These are phyloP conservation scores for Candida chauliodis DNA, from an alignment of 805 yeast species.

Conservation along the genomic window DNA sequence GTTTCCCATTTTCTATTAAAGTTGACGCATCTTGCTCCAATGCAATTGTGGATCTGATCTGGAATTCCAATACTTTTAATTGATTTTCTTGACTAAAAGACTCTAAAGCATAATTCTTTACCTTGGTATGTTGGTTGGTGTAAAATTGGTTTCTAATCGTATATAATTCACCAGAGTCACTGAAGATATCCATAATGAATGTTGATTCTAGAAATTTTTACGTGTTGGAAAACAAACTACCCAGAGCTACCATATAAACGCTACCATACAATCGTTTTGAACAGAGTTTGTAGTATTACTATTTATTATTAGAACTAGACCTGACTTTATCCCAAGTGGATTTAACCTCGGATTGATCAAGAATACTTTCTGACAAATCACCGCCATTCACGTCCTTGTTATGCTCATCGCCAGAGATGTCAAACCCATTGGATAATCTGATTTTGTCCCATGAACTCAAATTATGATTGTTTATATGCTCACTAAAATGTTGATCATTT, in stretches of 20 bases:
- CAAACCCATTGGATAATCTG: conserved; percentile 30
- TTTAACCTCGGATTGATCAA: background rate
- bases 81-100: conserved; percentile 37
- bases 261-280: background rate
- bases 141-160: conserved; percentile 57
- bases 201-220: too few species aligned
- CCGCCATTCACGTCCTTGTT: conserved; percentile 2
- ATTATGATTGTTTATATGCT: conserved; percentile 1
- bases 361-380: background rate
- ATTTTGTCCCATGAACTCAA: conserved; percentile 33
- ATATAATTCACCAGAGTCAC: conserved; percentile 50
- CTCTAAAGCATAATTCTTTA: conserved; percentile 32
- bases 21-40: conserved; percentile 35
- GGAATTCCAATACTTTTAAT: conserved; percentile 37
- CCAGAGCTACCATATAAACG: conserved; percentile 1
- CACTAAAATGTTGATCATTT: conserved; percentile 16
- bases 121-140: conserved; percentile 53
- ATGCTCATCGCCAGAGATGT: background rate
- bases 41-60: conserved; percentile 38
- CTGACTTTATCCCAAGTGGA: conserved; percentile 22
- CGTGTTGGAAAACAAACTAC: background rate
- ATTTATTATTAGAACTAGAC: background rate
- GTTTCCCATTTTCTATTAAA: conserved; percentile 34
- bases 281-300: background rate
- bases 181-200: conserved; percentile 37